Evolutionary conservation across 106 monocot genomes (phyloP).

Genomic region (Dendrobium nobile): DNA sequence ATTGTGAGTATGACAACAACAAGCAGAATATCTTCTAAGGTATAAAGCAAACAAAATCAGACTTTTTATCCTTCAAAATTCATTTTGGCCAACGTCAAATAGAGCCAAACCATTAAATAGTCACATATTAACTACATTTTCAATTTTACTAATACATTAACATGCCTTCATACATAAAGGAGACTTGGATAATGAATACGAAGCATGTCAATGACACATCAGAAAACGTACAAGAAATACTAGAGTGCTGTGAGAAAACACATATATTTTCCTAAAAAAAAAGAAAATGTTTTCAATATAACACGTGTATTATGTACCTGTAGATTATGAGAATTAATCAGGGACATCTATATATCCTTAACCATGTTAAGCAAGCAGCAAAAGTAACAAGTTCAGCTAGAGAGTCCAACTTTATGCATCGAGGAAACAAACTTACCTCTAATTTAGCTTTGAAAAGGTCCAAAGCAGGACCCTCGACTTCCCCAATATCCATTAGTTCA

Average conservation of each 20-base stretch:
- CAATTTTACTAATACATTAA: neutral
- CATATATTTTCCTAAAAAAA: neutral
- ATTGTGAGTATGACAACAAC: neutral
- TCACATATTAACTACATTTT: neutral
- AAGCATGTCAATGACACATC: neutral
- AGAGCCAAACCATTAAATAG: neutral
- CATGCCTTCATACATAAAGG: neutral
- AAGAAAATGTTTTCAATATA: neutral
- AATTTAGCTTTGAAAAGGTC: conserved; percentile 94
- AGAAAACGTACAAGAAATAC: neutral
- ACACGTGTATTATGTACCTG: neutral
- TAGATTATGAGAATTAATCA: neutral
- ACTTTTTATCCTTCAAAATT: neutral
- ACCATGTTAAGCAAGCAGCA: neutral
- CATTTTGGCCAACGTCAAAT: neutral
- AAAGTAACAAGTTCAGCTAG: neutral
- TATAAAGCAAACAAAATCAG: neutral
- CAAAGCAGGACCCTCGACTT: conserved; percentile 88
- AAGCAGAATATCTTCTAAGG: neutral
- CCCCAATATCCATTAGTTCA: conserved; percentile 79
- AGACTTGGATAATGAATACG: neutral
- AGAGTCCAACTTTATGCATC: neutral
- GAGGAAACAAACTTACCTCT: conserved; percentile 47
- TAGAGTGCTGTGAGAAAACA: neutral
- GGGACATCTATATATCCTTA: neutral